phyloP scores from a whole-genome alignment of 192 early-diverging fungal species.

The Martensiomyces pterosporus region DNA sequence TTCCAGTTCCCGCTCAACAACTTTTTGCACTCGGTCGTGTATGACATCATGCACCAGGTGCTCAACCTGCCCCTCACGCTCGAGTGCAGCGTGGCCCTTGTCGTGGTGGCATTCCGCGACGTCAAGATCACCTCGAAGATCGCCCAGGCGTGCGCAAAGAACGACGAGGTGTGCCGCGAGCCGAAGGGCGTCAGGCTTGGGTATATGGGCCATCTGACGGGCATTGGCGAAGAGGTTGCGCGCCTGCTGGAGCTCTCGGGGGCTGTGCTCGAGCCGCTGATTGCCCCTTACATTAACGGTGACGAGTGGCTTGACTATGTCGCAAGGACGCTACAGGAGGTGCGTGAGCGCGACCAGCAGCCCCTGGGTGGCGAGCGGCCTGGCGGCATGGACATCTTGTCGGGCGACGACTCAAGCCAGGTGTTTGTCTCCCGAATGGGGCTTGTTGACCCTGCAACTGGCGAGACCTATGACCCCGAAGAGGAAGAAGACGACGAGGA shows the following conservation, averaged over 20 bases:
- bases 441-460: slow-evolving; percentile 25
- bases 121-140: slow-evolving; percentile 83
- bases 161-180: slow-evolving; percentile 75
- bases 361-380: slow-evolving; percentile 49
- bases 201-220: slow-evolving; percentile 98
- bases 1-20: slow-evolving; percentile 98
- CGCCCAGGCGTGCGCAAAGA: slow-evolving; percentile 73
- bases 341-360: slow-evolving; percentile 44
- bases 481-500: slow-evolving; percentile 28
- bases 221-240: slow-evolving; percentile 93
- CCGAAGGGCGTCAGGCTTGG: slow-evolving; percentile 89
- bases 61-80: slow-evolving; percentile 84
- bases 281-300: slow-evolving; percentile 41
- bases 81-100: slow-evolving; percentile 56
- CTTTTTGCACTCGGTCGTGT: slow-evolving; percentile 97
- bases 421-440: slow-evolving; percentile 51
- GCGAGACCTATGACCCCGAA: slow-evolving; percentile 23
- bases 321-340: slow-evolving; percentile 33
- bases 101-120: slow-evolving; percentile 75
- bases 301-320: slow-evolving; percentile 52
- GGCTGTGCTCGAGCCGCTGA: slow-evolving; percentile 41
- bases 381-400: slow-evolving; percentile 22
- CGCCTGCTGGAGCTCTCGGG: slow-evolving; percentile 76
- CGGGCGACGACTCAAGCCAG: slow-evolving; percentile 10
- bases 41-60: slow-evolving; percentile 98